Evolutionary conservation across 345 rosid species (phyloP).

Genomic region (Viola odorata): DNA sequence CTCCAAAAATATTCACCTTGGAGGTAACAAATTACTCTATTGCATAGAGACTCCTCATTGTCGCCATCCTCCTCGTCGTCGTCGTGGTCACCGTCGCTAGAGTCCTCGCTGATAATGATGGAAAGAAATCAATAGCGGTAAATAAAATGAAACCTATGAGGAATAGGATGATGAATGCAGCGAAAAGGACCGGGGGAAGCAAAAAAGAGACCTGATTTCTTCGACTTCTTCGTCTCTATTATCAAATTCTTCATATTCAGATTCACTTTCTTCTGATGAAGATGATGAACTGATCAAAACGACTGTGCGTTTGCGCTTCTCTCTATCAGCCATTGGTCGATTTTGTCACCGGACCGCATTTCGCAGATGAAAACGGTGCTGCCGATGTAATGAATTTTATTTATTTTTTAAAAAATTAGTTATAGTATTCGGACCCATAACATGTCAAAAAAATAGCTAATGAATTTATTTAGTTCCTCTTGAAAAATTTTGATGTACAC

Average conservation of each 20-base stretch:
- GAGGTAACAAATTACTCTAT: conserved; percentile 36
- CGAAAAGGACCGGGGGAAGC: not conserved
- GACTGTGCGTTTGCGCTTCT: conserved; percentile 9
- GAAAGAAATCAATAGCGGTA: not conserved
- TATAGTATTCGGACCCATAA: too few species aligned
- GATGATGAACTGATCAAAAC: conserved; percentile 23
- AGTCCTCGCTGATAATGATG: conserved; percentile 10
- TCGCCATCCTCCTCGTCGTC: conserved; percentile 24
- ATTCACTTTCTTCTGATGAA: conserved; percentile 17
- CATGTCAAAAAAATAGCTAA: too few species aligned
- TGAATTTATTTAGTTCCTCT: too few species aligned
- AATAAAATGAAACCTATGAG: too few species aligned
- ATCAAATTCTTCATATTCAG: not conserved
- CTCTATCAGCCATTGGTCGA: too few species aligned
- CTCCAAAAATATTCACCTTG: conserved; percentile 25
- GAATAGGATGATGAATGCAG: not conserved
- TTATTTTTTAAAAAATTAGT: too few species aligned
- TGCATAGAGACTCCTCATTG: conserved; percentile 31
- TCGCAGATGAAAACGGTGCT: too few species aligned
- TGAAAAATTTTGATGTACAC: too few species aligned
- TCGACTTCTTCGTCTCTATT: conserved; percentile 11
- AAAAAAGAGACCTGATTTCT: conserved; percentile 15
- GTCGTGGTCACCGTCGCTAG: conserved; percentile 11
- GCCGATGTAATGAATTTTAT: too few species aligned
- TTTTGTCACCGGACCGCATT: too few species aligned